Percentiles rank a stretch among this genome's conserved stretches.
Conservation (phyloP, 1,284 basidiomycete species). For the Phaffia rhodozyma region DNA sequence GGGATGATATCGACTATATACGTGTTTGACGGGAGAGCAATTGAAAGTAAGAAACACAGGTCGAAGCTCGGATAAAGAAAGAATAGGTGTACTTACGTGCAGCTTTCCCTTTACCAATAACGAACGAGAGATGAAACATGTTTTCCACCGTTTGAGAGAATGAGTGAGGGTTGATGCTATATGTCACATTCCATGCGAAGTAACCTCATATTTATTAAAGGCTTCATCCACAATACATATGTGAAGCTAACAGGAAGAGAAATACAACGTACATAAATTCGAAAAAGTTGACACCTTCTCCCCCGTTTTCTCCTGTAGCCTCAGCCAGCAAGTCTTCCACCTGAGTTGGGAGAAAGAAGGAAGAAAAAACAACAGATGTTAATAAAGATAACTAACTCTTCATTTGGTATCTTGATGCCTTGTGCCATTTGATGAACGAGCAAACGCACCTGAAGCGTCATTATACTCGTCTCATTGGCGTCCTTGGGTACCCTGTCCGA, state of each 20-base stretch:
- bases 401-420: not conserved
- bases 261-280: slow-evolving; percentile 38
- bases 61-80: not conserved
- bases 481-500: slow-evolving; percentile 41
- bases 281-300: slow-evolving; percentile 57
- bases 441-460: slow-evolving; percentile 49
- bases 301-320: slow-evolving; percentile 35
- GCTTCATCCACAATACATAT: too few relatives aligned
- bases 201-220: too few relatives aligned
- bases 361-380: not conserved
- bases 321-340: slow-evolving; percentile 39
- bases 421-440: too few relatives aligned
- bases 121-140: slow-evolving; percentile 81
- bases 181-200: too few relatives aligned
- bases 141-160: slow-evolving; percentile 90
- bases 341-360: slow-evolving; percentile 32
- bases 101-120: slow-evolving; percentile 71
- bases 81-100: slow-evolving; percentile 43
- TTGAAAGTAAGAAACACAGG: too few relatives aligned
- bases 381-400: not conserved
- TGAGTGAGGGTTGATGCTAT: slow-evolving; percentile 66
- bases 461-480: slow-evolving; percentile 69
- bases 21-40: too few relatives aligned
- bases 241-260: not conserved
- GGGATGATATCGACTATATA: slow-evolving; percentile 32